A percentile compares a stretch with the other conserved stretches of the same genome.
Evolutionary conservation across 352 stramenopile genomes (phyloP).

Genomic region (Aphanomyces invadans): DNA sequence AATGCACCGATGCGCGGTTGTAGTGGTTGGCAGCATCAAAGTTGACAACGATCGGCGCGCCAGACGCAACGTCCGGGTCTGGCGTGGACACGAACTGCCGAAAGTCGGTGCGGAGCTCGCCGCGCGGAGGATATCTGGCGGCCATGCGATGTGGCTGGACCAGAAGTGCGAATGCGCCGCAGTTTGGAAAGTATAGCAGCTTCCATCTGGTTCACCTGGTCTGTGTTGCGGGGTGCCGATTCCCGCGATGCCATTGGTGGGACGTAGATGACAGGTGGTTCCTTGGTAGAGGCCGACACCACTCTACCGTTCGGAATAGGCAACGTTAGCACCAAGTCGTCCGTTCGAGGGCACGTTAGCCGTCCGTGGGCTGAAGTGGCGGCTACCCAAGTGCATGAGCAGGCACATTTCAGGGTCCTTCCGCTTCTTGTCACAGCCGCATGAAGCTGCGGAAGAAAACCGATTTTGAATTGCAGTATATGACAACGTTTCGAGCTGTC

Average conservation of each 20-base stretch:
- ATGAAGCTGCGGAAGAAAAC: too few relatives aligned
- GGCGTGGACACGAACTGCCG: not conserved
- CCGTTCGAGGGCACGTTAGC: too few relatives aligned
- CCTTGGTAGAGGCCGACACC: not conserved
- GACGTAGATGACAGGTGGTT: not conserved
- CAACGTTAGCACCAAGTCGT: too few relatives aligned
- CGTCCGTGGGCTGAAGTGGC: too few relatives aligned
- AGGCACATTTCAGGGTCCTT: too few relatives aligned
- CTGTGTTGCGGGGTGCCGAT: too few relatives aligned
- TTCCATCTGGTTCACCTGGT: too few relatives aligned
- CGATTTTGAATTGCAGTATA: too few relatives aligned
- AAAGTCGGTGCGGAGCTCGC: conserved; percentile 19
- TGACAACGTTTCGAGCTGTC: too few relatives aligned
- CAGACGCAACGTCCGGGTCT: not conserved
- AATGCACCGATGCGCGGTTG: not conserved
- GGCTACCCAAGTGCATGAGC: too few relatives aligned
- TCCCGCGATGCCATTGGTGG: not conserved
- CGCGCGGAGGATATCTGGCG: not conserved
- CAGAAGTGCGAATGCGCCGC: not conserved
- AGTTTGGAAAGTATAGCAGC: too few relatives aligned
- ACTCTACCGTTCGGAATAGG: not conserved
- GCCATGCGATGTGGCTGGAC: not conserved
- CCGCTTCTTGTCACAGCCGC: too few relatives aligned
- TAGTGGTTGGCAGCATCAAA: not conserved
- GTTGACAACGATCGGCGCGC: not conserved